Conservation (phyloP, 202 grass and related monocot species). For the Dendrocalamus latiflorus region DNA sequence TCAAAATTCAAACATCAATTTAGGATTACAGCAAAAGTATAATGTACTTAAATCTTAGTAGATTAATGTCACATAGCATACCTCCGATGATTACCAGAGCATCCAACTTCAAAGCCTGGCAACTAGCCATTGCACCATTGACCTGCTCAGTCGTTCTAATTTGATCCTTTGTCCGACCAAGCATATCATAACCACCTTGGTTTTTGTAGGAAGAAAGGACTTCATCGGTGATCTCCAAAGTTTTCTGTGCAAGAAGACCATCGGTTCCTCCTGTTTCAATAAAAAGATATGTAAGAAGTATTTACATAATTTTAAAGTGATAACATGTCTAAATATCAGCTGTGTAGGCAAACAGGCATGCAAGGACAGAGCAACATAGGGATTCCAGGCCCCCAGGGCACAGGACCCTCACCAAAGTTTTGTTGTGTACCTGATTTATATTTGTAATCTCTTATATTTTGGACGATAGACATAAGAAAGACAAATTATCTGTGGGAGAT, state of each 20-base stretch:
- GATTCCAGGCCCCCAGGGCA: neutral
- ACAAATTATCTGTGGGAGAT: neutral
- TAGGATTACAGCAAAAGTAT: neutral
- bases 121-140: slow-evolving; percentile 79
- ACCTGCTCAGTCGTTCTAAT: slow-evolving; percentile 96
- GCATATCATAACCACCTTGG: too few species aligned
- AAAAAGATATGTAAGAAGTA: slow-evolving; percentile 6
- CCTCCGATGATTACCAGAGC: too few species aligned
- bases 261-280: slow-evolving; percentile 75
- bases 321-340: neutral
- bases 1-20: slow-evolving; percentile 15
- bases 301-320: neutral
- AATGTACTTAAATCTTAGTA: neutral
- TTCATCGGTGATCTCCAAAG: slow-evolving; percentile 81
- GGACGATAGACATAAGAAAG: neutral
- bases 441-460: neutral
- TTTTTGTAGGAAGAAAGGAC: slow-evolving; percentile 91
- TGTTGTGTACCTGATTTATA: neutral
- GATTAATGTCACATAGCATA: too few species aligned
- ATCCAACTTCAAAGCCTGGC: too few species aligned
- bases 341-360: neutral
- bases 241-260: slow-evolving; percentile 87
- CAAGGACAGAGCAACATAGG: neutral
- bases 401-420: neutral
- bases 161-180: slow-evolving; percentile 96